Base-by-base conservation (phyloP, 2,329 filamentous ascomycete genomes). In the Penicillium sp. region DNA sequence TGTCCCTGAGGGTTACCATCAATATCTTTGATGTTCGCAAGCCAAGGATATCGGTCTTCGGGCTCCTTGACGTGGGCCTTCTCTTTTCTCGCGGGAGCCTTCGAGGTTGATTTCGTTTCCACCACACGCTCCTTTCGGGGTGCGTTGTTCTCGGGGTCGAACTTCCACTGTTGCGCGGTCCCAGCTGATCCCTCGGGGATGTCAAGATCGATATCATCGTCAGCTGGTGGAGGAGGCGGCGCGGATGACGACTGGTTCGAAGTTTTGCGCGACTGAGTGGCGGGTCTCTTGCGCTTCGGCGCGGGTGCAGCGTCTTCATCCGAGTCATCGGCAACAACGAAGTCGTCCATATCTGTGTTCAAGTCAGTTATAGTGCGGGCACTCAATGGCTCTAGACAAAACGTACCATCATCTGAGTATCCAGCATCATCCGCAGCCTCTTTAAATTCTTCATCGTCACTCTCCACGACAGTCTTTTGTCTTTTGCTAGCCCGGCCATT, bases 41-140 rank as follows among this genome's bases (percentile, higher is more conserved):
- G 83, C 95, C 95, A 99, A 13, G 90, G 77, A 69, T 99, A 96
- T 59, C 95, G 84, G 55, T 93, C 83, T 62, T 96, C 91, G 1
- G 93, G 92, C 46, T 96, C 92, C 37, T 85, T 89, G 29, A 86
- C 86, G 70, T 93, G 86, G 4, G 91, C 90, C 71, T 95, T 96
- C 63, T 77, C 73, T 61, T 83, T 84, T 45, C 69, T 71, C 29
- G 74, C 70, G 50, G 75, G 73, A 16, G 70, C 67, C 3, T 65
- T 39, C 0, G 61, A 71, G 53, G 77, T 80, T 8, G 70, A 57
- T 3, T 64, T 64, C 62, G 75, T 31, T 56, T 73, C 66, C 45
- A 69, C 65, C 31, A 78, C 69, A 55, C 81, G 79, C 44, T 80
- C 77, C 58, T 83, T 76, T 6, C 82, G 73, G 8, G 80, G 77